Evolutionary conservation across 148 eudicot species (phyloP), one percentile per base, ranked within the genome.

Genomic region (Rhododendron vialii): DNA sequence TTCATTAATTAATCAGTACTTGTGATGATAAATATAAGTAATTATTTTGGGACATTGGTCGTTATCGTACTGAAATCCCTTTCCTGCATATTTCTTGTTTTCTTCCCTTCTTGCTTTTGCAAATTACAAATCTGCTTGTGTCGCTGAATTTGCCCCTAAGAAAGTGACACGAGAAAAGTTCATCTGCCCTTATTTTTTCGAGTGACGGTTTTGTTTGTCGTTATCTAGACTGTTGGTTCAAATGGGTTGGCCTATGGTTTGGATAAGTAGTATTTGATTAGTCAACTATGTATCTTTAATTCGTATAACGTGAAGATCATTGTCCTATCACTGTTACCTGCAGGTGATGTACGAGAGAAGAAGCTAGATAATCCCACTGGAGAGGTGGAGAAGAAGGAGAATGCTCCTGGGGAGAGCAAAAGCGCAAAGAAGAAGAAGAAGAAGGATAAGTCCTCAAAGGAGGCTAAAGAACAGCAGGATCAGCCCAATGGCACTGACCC

Each of bases 351-450:
- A 20, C 89, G 93, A 89, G 95, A 94, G 80, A 89, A 90, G 92
- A 93, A 91, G 84, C 82, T 80, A 12, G 95, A 89, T 78, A 91
- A 92, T 57, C 87, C 53, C 65, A 91, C 90, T 78, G 93, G 88
- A 79, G 93, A 91, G 57, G 91, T 76, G 20, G 93, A 93, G 35
- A 95, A 93, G 90, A 93, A 95, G 84, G 94, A 93, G 24, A 86
- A 80, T 81, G 92, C 88, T 10, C 82, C 95, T 69, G 78, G 88
- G 20, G 98, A 95, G 88, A 88, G 94, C 80, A 97, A 94, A 89
- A 97, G 63, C 85, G 94, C 98, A 14, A 95, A 94, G 87, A 97
- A 97, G 89, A 95, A 95, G 92, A 97, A 97, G 88, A 95, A 95
- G 93, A 94, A 95, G 87, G 95, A 93, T 74, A 96, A 95, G 83